Conservation (phyloP, 2,329 filamentous ascomycete species). For the Diaporthe ampelina region DNA sequence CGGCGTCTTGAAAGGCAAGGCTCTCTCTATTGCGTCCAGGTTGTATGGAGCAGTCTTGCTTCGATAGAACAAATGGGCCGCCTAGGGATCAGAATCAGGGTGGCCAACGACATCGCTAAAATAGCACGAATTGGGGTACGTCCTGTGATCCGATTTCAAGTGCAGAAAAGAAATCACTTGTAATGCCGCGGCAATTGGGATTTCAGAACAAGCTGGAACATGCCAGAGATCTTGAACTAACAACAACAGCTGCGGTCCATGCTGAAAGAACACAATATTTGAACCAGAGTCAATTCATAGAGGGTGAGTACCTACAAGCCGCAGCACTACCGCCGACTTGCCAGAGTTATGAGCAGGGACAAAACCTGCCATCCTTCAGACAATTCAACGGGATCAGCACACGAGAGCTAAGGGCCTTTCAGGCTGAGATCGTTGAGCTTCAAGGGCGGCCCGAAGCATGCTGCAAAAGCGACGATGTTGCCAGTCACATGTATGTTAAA, state of each 20-base stretch:
- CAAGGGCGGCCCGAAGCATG: background rate
- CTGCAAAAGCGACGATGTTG: background rate
- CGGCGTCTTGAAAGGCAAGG: background rate
- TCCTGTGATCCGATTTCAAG: background rate
- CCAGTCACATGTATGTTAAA: background rate
- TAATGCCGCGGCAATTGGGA: background rate
- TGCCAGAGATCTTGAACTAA: background rate
- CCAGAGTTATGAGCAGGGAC: background rate
- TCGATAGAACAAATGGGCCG: background rate
- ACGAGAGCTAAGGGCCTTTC: background rate
- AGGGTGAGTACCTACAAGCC: background rate
- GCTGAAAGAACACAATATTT: background rate
- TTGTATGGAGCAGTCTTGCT: background rate
- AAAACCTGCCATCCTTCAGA: background rate
- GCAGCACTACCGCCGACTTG: background rate
- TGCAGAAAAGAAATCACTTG: too few relatives aligned
- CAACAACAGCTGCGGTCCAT: background rate
- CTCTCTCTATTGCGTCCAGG: background rate
- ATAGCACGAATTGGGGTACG: too few relatives aligned
- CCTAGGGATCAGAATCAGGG: background rate
- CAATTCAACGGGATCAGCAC: background rate
- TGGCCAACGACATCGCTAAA: too few relatives aligned
- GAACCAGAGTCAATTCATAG: background rate
- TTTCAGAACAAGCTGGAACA: background rate
- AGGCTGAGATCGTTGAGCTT: background rate